Base-by-base conservation (phyloP, 495 filamentous ascomycete genomes). In the Xylaria castorea region DNA sequence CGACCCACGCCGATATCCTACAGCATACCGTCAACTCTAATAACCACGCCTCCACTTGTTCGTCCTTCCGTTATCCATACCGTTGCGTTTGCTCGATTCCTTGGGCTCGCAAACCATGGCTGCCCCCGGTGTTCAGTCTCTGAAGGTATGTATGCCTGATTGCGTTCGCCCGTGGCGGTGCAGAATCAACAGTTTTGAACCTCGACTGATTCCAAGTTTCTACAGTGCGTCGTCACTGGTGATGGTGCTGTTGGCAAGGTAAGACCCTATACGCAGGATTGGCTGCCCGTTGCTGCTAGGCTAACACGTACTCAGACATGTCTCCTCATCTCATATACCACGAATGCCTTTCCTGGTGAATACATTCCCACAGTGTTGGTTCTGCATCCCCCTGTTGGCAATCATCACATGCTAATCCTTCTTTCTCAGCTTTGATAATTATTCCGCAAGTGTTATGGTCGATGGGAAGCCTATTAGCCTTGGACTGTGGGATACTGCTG, bases 221-320 rank as follows among this genome's bases (percentile, higher is more conserved):
- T 77, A 70, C 77, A 97, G 95, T 99, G 96, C 83, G 96, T 99
- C 77, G 96, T 99, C 79, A 98, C 96, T 60, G 96, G 96, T 82
- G 96, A 99, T 82, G 96, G 96, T 90, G 96, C 96, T 78, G 96
- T 99, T 74, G 96, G 96, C 80, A 99, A 99, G 89, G 95, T 97
- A 78, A 81, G 87, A 40, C 50, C 51, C 70, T 64, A 72, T 53
- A 70, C 64, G 27, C 32, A n/a, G 36, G 51, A 22, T 27, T 60
- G 57, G 71, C 48, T 74, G 32, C 69, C 11, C 36, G 36, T 70
- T 66, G 55, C 71, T 73, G 65, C 64, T 44, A 64, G 38, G 70
- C 81, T 85, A 76, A 85, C 76, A 27, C 67, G 62, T 58, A 63
- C 68, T n/a, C 77, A 98, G 97, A 99, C 96, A 87, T 99, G 96